These are phyloP conservation scores for Apiotrichum siamense DNA, from an alignment of 1,284 basidiomycete genomes.

Conservation along the genomic window DNA sequence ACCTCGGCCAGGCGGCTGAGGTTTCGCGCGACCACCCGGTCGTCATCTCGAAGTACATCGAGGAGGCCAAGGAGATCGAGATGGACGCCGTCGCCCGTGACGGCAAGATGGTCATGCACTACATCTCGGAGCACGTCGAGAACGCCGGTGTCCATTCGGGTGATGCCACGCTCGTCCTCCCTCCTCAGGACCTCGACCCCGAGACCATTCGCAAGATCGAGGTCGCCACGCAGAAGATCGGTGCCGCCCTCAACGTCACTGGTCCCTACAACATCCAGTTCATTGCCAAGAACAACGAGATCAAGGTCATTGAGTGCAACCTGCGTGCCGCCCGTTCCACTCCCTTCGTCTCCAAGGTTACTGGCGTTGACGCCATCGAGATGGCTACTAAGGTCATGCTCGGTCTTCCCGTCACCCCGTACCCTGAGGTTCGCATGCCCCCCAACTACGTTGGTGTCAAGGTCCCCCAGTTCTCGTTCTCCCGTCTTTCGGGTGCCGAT, in stretches of 20 bases:
- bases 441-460: constrained; percentile 95
- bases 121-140: constrained; percentile 98
- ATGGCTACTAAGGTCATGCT: constrained; percentile 99
- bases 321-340: constrained; percentile 95
- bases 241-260: constrained; percentile 94
- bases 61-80: constrained; percentile 99
- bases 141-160: constrained; percentile 98
- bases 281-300: constrained; percentile 99
- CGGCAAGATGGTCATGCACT: constrained; percentile 98
- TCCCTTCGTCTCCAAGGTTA: constrained; percentile 98
- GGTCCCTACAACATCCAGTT: constrained; percentile 99
- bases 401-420: constrained; percentile 77
- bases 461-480: constrained; percentile 98
- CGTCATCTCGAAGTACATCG: constrained; percentile 98
- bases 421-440: constrained; percentile 81
- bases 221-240: constrained; percentile 94
- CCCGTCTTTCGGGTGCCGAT: constrained; percentile 89
- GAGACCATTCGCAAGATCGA: constrained; percentile 93
- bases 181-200: constrained; percentile 95
- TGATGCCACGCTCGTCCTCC: constrained; percentile 95
- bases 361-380: constrained; percentile 94
- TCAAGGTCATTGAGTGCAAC: constrained; percentile 99
- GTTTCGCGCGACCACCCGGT: constrained; percentile 97
- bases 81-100: constrained; percentile 98
- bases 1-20: constrained; percentile 90